Conservation (phyloP, 805 yeast genomes). For the Lipomyces lipofer region DNA sequence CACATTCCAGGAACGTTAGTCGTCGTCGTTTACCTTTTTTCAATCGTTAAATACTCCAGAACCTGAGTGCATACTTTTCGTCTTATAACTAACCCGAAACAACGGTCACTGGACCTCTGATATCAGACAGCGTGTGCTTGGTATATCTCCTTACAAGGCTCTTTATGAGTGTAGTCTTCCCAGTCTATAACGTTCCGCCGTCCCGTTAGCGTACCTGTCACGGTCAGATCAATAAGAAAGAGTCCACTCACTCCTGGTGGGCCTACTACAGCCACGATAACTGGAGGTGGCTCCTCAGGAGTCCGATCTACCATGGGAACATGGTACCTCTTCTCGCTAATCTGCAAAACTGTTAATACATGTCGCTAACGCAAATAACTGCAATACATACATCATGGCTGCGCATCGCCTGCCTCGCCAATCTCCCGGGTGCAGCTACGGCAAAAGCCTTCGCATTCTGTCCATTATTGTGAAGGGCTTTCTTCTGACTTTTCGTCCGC, state of each 20-base stretch:
- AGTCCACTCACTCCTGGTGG: conserved; percentile 74
- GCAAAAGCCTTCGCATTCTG: conserved; percentile 78
- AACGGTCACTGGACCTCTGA: conserved; percentile 94
- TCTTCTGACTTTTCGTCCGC: conserved; percentile 21
- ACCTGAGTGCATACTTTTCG: too few species aligned
- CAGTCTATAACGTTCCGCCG: conserved; percentile 59
- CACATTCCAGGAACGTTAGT: conserved; percentile 88
- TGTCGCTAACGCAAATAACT: not conserved
- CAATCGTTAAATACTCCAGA: too few species aligned
- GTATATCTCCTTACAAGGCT: conserved; percentile 85
- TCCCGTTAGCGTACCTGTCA: too few species aligned
- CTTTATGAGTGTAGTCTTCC: conserved; percentile 89
- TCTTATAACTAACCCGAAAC: conserved; percentile 56
- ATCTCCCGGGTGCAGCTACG: conserved; percentile 79
- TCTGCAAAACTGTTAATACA: conserved; percentile 27
- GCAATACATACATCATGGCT: conserved; percentile 63
- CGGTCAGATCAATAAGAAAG: too few species aligned
- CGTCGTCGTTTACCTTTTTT: conserved; percentile 88
- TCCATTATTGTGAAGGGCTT: conserved; percentile 67
- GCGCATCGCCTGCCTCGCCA: conserved; percentile 80
- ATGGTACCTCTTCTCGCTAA: conserved; percentile 79
- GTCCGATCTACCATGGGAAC: conserved; percentile 98
- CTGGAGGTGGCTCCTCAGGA: conserved; percentile 96
- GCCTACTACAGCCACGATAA: conserved; percentile 94
- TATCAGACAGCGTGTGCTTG: conserved; percentile 79